Evolutionary conservation across 2,329 filamentous ascomycete species (phyloP).

Genomic region (Thermoascus crustaceus): DNA sequence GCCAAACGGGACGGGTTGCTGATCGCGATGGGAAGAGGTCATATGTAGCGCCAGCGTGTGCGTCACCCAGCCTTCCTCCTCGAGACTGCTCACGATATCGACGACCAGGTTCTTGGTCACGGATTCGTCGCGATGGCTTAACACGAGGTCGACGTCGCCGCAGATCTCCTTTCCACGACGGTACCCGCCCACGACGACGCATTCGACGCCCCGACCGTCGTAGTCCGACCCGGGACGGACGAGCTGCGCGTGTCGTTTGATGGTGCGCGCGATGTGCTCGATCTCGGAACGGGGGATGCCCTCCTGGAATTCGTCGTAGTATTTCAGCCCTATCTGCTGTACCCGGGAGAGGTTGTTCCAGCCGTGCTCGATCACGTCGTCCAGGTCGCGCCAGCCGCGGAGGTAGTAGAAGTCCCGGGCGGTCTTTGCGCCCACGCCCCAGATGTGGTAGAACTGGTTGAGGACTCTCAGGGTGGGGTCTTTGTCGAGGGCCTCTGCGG

Average conservation of each 20-base stretch:
- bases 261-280: conserved; percentile 55
- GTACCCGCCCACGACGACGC: conserved; percentile 69
- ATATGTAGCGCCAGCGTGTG: conserved; percentile 68
- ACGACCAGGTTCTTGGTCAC: conserved; percentile 63
- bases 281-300: conserved; percentile 68
- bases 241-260: conserved; percentile 59
- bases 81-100: conserved; percentile 63
- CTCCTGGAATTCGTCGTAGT: conserved; percentile 72
- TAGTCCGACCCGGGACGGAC: conserved; percentile 44
- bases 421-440: conserved; percentile 80
- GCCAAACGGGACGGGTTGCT: conserved; percentile 53
- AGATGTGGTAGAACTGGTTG: conserved; percentile 70
- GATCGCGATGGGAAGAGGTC: conserved; percentile 63
- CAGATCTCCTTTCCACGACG: conserved; percentile 64
- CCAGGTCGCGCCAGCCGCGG: conserved; percentile 70
- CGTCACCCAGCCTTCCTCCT: conserved; percentile 63
- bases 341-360: conserved; percentile 68
- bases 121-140: conserved; percentile 66
- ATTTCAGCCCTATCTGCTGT: conserved; percentile 92
- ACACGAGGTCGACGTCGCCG: conserved; percentile 78
- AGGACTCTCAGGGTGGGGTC: conserved; percentile 60
- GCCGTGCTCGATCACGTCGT: conserved; percentile 76
- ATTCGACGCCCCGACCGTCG: conserved; percentile 42
- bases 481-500: conserved; percentile 54
- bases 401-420: conserved; percentile 72